Base-by-base conservation (phyloP, 192 early-diverging fungal species). In the Backusella circina region DNA sequence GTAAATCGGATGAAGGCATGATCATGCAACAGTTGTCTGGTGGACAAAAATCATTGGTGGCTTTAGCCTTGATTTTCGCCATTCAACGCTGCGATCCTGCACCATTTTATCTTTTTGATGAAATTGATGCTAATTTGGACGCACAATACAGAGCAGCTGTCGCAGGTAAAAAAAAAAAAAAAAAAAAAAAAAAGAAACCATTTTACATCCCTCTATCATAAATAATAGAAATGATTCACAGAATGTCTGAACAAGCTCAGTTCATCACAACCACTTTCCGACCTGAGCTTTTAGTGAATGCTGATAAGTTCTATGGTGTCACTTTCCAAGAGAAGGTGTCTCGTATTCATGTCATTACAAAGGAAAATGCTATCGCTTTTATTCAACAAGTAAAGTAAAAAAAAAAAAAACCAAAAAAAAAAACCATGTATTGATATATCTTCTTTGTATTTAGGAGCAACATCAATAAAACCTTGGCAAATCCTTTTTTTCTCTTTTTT, bases 91-190 rank as follows among this genome's bases (percentile, higher is more conserved):
- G 95, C 84, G 98, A 99, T 71, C 98, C 97, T 23, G 98, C 98
- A 67, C 98, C 98, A 10, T 99, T 99, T 83, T 99, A 99, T 75
- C 86, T 99, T 72, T 99, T 99, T 90, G 98, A 99, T 87, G 98
- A 99, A 84, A 99, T 99, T 85, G 98, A 99, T 84, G 96, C 98
- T 38, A 97, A 97, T 50, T 85, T 99, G 18, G 98, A 99, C 83
- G 93, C 95, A 12, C 93, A 93, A 73, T 96, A 99, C 80, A 90
- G 98, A 33, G 94, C 94, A 1, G 91, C 95, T 5, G 96, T 99
- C 35, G 98, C 98, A 15, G 89, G 90, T 91, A 79, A 72, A 82
- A 54, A 73, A 33, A 31, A 15, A 23, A n/a, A 23, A 57, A 64
- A 64, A 26, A 3, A 28, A 28, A 8, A 64, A 15, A 2, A 3